These are phyloP conservation scores for Pseudozyma thailandica DNA, from an alignment of 1,284 basidiomycete genomes.

Conservation along the genomic window DNA sequence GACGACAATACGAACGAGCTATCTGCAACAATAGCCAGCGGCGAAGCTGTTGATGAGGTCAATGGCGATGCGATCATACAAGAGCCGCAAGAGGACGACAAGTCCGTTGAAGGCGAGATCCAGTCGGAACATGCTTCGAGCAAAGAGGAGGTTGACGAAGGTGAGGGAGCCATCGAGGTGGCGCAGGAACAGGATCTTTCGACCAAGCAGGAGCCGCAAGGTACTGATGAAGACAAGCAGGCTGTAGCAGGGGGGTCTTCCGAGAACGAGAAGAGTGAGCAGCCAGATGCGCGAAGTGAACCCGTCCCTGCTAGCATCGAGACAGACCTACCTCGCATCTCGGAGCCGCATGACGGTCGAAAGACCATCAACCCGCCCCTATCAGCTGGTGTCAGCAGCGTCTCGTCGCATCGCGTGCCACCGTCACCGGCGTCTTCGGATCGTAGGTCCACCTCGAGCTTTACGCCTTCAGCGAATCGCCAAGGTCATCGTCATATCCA, in stretches of 20 bases:
- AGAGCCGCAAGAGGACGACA: background rate
- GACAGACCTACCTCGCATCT: background rate
- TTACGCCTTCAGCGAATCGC: conserved; percentile 40
- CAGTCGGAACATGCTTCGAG: background rate
- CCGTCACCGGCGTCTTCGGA: conserved; percentile 45
- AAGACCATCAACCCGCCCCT: background rate
- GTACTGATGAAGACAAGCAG: too few relatives aligned
- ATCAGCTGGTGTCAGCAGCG: background rate
- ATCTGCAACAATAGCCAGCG: too few relatives aligned
- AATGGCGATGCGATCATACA: background rate
- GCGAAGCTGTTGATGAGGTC: too few relatives aligned
- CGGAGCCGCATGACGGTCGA: background rate
- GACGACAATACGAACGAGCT: background rate
- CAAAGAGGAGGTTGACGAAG: too few relatives aligned
- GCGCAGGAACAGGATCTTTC: too few relatives aligned
- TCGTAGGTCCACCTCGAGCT: conserved; percentile 37
- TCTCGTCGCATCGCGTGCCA: conserved; percentile 24
- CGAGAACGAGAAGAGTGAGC: background rate
- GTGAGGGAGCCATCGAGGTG: too few relatives aligned
- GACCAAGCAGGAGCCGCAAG: too few relatives aligned
- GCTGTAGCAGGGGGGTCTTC: background rate
- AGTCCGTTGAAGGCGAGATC: background rate
- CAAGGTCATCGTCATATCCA: conserved; percentile 44
- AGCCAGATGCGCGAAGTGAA: background rate
- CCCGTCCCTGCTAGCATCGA: background rate